Evolutionary conservation across 139 green algal species (phyloP).

Genomic region (Picochlorum sp.): DNA sequence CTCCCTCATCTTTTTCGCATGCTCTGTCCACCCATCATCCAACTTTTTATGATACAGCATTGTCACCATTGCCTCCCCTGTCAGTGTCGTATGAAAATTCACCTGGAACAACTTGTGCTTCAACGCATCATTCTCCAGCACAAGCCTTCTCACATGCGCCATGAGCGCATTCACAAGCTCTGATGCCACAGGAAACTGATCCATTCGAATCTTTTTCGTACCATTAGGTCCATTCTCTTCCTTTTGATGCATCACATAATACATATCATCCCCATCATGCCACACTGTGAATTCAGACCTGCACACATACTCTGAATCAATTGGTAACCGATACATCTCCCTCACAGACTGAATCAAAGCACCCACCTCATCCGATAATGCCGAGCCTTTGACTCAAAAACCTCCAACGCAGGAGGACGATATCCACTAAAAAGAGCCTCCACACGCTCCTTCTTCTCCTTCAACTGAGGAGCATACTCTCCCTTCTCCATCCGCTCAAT

Average conservation of each 20-base stretch:
- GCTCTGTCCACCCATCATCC: slow-evolving; percentile 47
- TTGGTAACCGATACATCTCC: slow-evolving; percentile 8
- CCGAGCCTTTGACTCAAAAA: slow-evolving; percentile 32
- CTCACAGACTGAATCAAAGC: slow-evolving; percentile 53
- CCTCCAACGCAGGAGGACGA: slow-evolving; percentile 38
- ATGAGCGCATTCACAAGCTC: slow-evolving; percentile 77
- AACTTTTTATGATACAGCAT: slow-evolving; percentile 82
- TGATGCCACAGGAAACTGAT: slow-evolving; percentile 71
- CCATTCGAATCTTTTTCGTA: slow-evolving; percentile 39
- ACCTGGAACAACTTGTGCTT: slow-evolving; percentile 55
- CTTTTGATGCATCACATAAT: slow-evolving; percentile 71
- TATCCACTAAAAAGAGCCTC: slow-evolving; percentile 41
- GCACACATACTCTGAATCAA: background rate
- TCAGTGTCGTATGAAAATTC: slow-evolving; percentile 85
- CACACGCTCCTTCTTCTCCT: slow-evolving; percentile 38
- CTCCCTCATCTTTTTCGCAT: slow-evolving; percentile 10
- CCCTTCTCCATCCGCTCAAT: slow-evolving; percentile 17
- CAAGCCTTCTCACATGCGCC: slow-evolving; percentile 44
- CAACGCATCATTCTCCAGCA: slow-evolving; percentile 27
- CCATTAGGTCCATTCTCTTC: slow-evolving; percentile 1
- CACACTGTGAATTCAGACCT: slow-evolving; percentile 66
- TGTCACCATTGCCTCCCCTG: slow-evolving; percentile 71
- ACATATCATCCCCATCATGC: slow-evolving; percentile 47
- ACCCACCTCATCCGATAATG: slow-evolving; percentile 70
- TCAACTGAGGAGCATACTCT: slow-evolving; percentile 51